Evolutionary conservation across 2,329 filamentous ascomycete genomes (phyloP).

Genomic region (Amesomyces nigricolor): DNA sequence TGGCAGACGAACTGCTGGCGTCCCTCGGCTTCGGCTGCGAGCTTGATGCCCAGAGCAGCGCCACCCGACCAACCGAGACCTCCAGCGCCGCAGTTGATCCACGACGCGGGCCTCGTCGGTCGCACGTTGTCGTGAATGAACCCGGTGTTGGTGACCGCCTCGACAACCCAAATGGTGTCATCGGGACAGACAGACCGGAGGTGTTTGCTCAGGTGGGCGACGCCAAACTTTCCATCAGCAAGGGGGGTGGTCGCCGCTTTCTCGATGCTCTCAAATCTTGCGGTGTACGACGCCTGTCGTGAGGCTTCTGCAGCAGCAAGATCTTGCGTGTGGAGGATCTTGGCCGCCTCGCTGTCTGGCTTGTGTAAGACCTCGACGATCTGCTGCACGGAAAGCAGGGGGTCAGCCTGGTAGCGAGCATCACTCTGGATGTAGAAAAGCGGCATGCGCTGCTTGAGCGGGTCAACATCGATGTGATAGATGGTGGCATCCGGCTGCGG

Average conservation of each 20-base stretch:
- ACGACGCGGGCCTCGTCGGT: slow-evolving; percentile 47
- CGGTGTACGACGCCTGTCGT: slow-evolving; percentile 32
- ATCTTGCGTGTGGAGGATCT: slow-evolving; percentile 29
- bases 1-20: slow-evolving; percentile 42
- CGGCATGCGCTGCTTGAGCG: slow-evolving; percentile 65
- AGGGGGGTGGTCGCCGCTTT: slow-evolving; percentile 44
- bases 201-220: slow-evolving; percentile 4
- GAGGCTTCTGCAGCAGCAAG: slow-evolving; percentile 49
- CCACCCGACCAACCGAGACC: slow-evolving; percentile 52
- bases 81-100: slow-evolving; percentile 50
- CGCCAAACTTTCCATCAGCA: not conserved
- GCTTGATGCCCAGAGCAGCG: slow-evolving; percentile 45
- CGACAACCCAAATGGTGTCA: slow-evolving; percentile 65
- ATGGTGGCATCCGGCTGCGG: slow-evolving; percentile 49
- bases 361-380: slow-evolving; percentile 54
- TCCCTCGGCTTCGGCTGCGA: slow-evolving; percentile 34
- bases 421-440: slow-evolving; percentile 65
- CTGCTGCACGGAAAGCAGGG: slow-evolving; percentile 60
- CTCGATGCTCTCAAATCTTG: slow-evolving; percentile 23
- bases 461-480: slow-evolving; percentile 61
- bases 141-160: slow-evolving; percentile 65
- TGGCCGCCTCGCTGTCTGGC: slow-evolving; percentile 31
- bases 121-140: slow-evolving; percentile 64
- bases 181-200: slow-evolving; percentile 32
- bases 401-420: slow-evolving; percentile 61